A percentile compares a stretch with the other conserved stretches of the same genome.
phyloP scores from a whole-genome alignment of 78 protist species.

The Neovahlkampfia damariscottae region DNA sequence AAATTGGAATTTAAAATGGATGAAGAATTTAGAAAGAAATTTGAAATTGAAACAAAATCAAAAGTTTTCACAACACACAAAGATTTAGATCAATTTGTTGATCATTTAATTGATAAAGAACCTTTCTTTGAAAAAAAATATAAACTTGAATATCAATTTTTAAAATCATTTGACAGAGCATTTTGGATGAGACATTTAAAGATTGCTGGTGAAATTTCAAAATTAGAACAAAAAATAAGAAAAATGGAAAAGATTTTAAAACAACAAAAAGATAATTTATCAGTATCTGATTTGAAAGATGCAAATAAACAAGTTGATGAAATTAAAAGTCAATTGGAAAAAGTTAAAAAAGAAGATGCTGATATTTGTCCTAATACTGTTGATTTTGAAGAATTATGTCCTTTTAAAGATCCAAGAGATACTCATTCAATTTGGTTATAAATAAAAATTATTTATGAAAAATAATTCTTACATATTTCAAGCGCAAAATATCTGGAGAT shows the following conservation, averaged over 20 bases:
- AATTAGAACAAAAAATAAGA: neutral
- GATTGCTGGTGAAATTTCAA: neutral
- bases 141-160: neutral
- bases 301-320: too few relatives aligned
- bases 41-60: neutral
- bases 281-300: too few relatives aligned
- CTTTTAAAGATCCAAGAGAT: too few relatives aligned
- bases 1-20: neutral
- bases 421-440: too few relatives aligned
- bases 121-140: neutral
- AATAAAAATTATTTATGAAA: too few relatives aligned
- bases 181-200: slow-evolving; percentile 3
- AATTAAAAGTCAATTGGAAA: too few relatives aligned
- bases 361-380: too few relatives aligned
- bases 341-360: too few relatives aligned
- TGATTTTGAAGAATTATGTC: too few relatives aligned
- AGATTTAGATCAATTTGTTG: neutral
- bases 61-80: neutral
- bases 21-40: neutral
- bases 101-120: neutral
- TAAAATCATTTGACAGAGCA: neutral
- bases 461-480: too few relatives aligned
- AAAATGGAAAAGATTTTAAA: neutral
- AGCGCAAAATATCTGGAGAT: too few relatives aligned
- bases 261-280: too few relatives aligned